These are phyloP conservation scores for Zygoascus ofunaensis DNA, from an alignment of 805 yeast genomes.

Conservation along the genomic window DNA sequence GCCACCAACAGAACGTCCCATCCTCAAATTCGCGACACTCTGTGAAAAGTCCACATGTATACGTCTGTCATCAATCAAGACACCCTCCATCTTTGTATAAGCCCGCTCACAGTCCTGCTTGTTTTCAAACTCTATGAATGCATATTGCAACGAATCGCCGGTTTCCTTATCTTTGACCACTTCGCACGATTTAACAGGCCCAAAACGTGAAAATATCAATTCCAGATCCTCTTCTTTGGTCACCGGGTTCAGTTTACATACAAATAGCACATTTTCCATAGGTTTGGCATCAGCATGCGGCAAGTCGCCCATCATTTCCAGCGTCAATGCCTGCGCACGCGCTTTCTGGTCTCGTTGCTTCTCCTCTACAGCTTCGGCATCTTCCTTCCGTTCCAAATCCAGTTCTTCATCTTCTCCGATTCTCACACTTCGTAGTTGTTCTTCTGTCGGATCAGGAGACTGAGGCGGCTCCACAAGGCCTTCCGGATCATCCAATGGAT, in stretches of 20 bases:
- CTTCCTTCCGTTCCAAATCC: slow-evolving; percentile 19
- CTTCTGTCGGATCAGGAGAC: slow-evolving; percentile 33
- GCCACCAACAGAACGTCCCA: too few relatives aligned
- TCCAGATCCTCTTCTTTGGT: slow-evolving; percentile 50
- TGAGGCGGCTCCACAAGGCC: slow-evolving; percentile 21
- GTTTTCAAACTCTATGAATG: slow-evolving; percentile 48
- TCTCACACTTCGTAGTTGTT: slow-evolving; percentile 29
- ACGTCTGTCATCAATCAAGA: slow-evolving; percentile 53
- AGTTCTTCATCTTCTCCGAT: slow-evolving; percentile 21
- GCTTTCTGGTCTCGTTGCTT: slow-evolving; percentile 31
- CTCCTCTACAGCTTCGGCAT: slow-evolving; percentile 24
- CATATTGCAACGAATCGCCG: slow-evolving; percentile 48
- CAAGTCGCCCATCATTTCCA: slow-evolving; percentile 56
- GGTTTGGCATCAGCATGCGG: slow-evolving; percentile 52
- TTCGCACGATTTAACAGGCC: slow-evolving; percentile 43
- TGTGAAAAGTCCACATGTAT: slow-evolving; percentile 65
- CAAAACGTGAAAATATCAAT: slow-evolving; percentile 54
- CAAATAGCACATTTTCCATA: slow-evolving; percentile 50
- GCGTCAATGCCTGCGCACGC: slow-evolving; percentile 46
- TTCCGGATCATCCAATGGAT: slow-evolving; percentile 41
- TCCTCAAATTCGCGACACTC: slow-evolving; percentile 32
- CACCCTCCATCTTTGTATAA: slow-evolving; percentile 51
- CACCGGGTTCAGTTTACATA: slow-evolving; percentile 54
- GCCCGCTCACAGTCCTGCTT: slow-evolving; percentile 51
- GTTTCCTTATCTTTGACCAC: slow-evolving; percentile 41